Percentiles rank a stretch among this genome's conserved stretches.
phyloP scores from a whole-genome alignment of 441 rosid species.

The Populus hybrid region DNA sequence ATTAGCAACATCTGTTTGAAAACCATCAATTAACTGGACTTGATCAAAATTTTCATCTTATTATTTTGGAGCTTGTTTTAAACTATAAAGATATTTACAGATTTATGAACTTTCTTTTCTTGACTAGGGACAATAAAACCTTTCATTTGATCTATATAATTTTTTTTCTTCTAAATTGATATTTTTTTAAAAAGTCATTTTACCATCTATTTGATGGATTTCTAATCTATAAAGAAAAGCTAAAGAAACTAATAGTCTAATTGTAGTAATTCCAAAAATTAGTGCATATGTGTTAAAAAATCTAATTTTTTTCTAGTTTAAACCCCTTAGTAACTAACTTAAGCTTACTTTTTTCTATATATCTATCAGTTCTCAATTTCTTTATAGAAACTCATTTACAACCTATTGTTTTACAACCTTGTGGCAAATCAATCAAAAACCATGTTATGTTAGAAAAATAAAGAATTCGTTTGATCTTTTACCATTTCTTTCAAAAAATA shows the following conservation, averaged over 20 bases:
- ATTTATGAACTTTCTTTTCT: no score
- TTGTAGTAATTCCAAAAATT: neutral
- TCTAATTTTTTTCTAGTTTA: no score
- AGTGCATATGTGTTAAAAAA: neutral
- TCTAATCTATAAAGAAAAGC: no score
- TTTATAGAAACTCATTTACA: neutral
- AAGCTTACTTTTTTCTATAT: neutral
- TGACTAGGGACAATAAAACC: neutral
- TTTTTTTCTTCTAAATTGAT: no score
- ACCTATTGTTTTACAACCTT: neutral
- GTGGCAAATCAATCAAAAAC: neutral
- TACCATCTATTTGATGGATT: no score
- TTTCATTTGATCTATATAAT: neutral
- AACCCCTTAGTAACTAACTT: neutral
- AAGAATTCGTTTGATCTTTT: no score
- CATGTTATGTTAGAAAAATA: neutral
- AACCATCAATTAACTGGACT: neutral
- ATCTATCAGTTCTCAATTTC: neutral
- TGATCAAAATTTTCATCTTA: neutral
- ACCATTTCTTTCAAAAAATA: neutral
- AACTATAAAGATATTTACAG: no score
- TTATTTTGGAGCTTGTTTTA: no score
- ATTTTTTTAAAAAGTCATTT: no score
- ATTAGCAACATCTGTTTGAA: neutral
- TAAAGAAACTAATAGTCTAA: neutral